These are phyloP conservation scores for Colletotrichum incanum DNA, from an alignment of 2,329 filamentous ascomycete species.

Conservation along the genomic window DNA sequence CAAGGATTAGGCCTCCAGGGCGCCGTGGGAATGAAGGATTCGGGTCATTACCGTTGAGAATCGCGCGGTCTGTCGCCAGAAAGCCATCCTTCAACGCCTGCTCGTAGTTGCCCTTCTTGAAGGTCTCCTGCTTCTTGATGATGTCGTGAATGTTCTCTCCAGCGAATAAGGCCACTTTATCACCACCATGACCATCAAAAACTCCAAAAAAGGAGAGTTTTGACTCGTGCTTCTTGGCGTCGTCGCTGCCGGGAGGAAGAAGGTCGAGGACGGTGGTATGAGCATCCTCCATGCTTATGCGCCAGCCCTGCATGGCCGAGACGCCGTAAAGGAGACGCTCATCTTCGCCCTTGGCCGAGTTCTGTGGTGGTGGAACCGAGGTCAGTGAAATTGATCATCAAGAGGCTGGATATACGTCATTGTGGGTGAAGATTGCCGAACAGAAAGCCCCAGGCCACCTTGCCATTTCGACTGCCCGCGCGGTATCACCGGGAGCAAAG, in stretches of 20 bases:
- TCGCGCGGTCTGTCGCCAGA: slow-evolving; percentile 94
- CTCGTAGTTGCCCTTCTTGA: slow-evolving; percentile 91
- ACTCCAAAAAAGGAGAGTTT: slow-evolving; percentile 97
- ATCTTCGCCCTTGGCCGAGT: slow-evolving; percentile 92
- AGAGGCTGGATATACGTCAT: slow-evolving; percentile 34
- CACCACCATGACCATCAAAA: slow-evolving; percentile 97
- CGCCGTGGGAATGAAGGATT: slow-evolving; percentile 45
- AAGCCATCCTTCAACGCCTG: slow-evolving; percentile 98
- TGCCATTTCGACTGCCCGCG: slow-evolving; percentile 24
- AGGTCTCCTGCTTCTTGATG: slow-evolving; percentile 93
- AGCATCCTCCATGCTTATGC: slow-evolving; percentile 99
- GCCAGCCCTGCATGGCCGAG: slow-evolving; percentile 99
- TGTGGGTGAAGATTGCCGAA: background rate
- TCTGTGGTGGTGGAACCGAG: slow-evolving; percentile 64
- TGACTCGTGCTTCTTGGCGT: slow-evolving; percentile 77
- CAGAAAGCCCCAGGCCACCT: slow-evolving; percentile 5
- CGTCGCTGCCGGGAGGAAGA: slow-evolving; percentile 70
- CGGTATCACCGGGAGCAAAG: slow-evolving; percentile 23
- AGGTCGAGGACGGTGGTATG: slow-evolving; percentile 93
- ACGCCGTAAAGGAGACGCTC: slow-evolving; percentile 93
- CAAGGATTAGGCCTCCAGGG: background rate
- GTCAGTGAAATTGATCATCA: slow-evolving; percentile 23
- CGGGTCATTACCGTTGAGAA: slow-evolving; percentile 84
- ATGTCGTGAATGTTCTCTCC: slow-evolving; percentile 96
- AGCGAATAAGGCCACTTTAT: slow-evolving; percentile 94